These are phyloP conservation scores for Xylariaceae sp. DNA, from an alignment of 2,329 filamentous ascomycete species.

Conservation along the genomic window DNA sequence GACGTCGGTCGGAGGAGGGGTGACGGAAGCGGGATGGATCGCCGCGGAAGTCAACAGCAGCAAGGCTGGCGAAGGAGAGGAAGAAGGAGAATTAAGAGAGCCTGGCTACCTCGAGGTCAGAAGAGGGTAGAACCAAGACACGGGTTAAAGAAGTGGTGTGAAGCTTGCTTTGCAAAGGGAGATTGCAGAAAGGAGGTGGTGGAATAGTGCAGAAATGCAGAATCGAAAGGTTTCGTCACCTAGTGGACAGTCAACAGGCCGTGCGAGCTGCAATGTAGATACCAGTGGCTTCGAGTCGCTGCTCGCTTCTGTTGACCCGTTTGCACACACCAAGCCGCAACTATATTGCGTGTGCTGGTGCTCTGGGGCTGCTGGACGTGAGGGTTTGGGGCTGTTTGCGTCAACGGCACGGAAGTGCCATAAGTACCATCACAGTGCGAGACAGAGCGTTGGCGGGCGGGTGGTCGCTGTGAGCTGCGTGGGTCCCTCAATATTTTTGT, in stretches of 20 bases:
- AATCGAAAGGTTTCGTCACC: slow-evolving; percentile 22
- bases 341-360: too few relatives aligned
- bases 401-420: not conserved
- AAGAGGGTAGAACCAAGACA: slow-evolving; percentile 25
- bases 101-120: slow-evolving; percentile 11
- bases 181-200: slow-evolving; percentile 25
- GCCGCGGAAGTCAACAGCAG: too few relatives aligned
- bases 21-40: too few relatives aligned
- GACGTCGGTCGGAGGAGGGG: too few relatives aligned
- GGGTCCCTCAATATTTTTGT: slow-evolving; percentile 28
- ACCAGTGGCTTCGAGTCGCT: not conserved
- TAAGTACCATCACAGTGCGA: not conserved
- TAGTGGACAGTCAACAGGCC: slow-evolving; percentile 21
- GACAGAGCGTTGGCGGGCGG: not conserved
- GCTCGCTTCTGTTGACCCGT: too few relatives aligned
- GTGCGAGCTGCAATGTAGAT: slow-evolving; percentile 12
- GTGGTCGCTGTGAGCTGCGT: slow-evolving; percentile 10
- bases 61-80: slow-evolving; percentile 15
- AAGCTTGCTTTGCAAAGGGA: slow-evolving; percentile 22
- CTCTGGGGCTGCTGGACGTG: too few relatives aligned
- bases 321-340: too few relatives aligned
- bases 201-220: slow-evolving; percentile 27
- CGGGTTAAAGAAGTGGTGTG: slow-evolving; percentile 12
- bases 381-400: too few relatives aligned
- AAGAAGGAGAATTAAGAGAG: slow-evolving; percentile 13